Conservation (phyloP, 176 grass and related monocot species). For the Hordeum marinum region DNA sequence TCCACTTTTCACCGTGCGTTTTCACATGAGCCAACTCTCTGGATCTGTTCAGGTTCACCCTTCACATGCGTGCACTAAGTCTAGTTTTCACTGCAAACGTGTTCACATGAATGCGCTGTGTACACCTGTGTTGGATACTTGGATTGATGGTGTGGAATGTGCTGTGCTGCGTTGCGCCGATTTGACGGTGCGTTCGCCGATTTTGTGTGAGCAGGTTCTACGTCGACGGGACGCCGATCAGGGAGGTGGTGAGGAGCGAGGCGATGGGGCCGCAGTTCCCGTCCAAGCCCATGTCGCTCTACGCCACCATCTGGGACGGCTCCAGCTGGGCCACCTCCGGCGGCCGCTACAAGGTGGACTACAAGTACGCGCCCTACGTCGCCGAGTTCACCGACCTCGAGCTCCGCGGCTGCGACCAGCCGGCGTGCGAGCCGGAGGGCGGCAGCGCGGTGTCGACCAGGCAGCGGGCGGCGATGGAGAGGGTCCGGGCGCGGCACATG, state of each 20-base stretch:
- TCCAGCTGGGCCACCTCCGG: constrained; percentile 90
- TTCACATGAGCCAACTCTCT: constrained; percentile 8
- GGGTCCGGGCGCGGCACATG: constrained; percentile 59
- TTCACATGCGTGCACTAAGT: background rate
- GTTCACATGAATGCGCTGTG: background rate
- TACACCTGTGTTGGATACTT: no score
- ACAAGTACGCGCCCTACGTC: constrained; percentile 88
- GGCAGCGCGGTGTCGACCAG: background rate
- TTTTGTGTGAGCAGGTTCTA: constrained; percentile 61
- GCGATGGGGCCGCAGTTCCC: constrained; percentile 68
- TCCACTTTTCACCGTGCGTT: constrained; percentile 17
- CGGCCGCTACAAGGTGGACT: constrained; percentile 90
- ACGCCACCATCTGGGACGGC: constrained; percentile 97
- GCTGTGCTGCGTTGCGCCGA: no score
- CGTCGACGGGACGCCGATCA: constrained; percentile 68
- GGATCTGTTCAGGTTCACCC: background rate
- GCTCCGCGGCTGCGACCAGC: constrained; percentile 37
- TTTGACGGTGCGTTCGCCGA: no score
- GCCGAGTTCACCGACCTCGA: constrained; percentile 87
- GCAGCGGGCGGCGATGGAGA: constrained; percentile 60
- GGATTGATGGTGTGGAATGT: no score
- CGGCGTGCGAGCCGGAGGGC: background rate
- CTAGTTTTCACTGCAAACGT: background rate
- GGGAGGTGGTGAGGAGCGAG: constrained; percentile 58
- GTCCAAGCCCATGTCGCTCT: constrained; percentile 83